Base-by-base conservation (phyloP, 805 yeast genomes). In the Candida succiphila region DNA sequence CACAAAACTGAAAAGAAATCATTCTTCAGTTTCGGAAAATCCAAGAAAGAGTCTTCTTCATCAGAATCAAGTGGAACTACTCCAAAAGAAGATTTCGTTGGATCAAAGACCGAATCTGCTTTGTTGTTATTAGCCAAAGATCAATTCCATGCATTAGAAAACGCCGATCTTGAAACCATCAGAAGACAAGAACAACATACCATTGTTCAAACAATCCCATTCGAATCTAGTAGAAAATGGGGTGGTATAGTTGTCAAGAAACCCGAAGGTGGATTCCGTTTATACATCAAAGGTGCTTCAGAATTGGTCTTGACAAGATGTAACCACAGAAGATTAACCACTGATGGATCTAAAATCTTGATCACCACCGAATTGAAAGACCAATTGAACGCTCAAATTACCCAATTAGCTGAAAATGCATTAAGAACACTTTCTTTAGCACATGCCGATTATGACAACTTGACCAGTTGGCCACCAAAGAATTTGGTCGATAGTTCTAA, bases 51-150 rank as follows among this genome's bases (percentile, higher is more conserved):
- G 19, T 14, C n/a, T 10, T 15, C 18, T 15, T 5, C 17, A 16
- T 6, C 7, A 4, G 19, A 6, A 5, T 15, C 19, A 16, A 9
- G 15, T 17, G 25, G 25, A 5, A 29, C 31, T 12, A 27, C 17
- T 7, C 19, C 27, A 3, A 23, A 30, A 29, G 32, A 30, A 30
- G 77, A 78, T 2, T 87, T 71, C 48, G 63, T 87, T 31, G 99
- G 99, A 6, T 84, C 94, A 37, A 92, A 92, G 56, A 94, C 98
- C 4, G 99, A 92, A 56, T 76, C 88, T 23, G 96, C 98, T 0
- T 57, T 92, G 36, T 64, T 92, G 26, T 62, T 75, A 12, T 61
- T 86, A 39, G 89, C 92, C 2, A 64, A 69, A 27, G 64, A 69
- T 29, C 63, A 68, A 29, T 65, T 86, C 39, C 67, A 67, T 18